Evolutionary conservation across 345 rosid species (phyloP).

Genomic region (Populus pruinosa): DNA sequence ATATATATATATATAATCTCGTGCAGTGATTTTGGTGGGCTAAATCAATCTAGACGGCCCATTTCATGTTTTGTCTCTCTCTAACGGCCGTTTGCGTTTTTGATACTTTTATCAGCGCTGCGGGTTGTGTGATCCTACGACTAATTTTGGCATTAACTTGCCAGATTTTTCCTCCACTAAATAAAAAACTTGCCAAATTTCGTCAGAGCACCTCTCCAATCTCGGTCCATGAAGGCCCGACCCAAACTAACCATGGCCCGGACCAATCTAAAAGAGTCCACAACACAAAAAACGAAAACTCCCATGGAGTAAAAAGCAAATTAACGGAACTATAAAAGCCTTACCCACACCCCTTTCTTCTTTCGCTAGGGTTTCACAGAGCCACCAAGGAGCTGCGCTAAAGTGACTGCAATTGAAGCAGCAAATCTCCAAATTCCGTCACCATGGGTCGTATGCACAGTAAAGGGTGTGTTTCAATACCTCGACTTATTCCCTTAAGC

Average conservation of each 20-base stretch:
- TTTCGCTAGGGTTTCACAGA: not conserved
- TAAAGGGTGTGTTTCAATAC: slow-evolving; percentile 39
- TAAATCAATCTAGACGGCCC: too few species aligned
- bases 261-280: not conserved
- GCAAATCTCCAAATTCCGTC: not conserved
- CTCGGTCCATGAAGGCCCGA: not conserved
- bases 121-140: too few species aligned
- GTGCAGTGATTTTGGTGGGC: too few species aligned
- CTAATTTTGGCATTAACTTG: too few species aligned
- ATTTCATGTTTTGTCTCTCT: too few species aligned
- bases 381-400: not conserved
- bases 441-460: slow-evolving; percentile 89
- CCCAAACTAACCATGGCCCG: not conserved
- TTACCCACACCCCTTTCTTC: not conserved
- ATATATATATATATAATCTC: too few species aligned
- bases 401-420: not conserved
- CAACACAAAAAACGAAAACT: not conserved
- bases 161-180: too few species aligned
- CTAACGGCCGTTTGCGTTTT: too few species aligned
- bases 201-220: not conserved
- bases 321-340: not conserved
- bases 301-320: not conserved
- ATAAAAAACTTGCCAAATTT: too few species aligned
- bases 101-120: too few species aligned
- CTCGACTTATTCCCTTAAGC: not conserved